A percentile compares a stretch with the other conserved stretches of the same genome.
phyloP scores from a whole-genome alignment of 345 rosid genomes.

The Reutealis trisperma region DNA sequence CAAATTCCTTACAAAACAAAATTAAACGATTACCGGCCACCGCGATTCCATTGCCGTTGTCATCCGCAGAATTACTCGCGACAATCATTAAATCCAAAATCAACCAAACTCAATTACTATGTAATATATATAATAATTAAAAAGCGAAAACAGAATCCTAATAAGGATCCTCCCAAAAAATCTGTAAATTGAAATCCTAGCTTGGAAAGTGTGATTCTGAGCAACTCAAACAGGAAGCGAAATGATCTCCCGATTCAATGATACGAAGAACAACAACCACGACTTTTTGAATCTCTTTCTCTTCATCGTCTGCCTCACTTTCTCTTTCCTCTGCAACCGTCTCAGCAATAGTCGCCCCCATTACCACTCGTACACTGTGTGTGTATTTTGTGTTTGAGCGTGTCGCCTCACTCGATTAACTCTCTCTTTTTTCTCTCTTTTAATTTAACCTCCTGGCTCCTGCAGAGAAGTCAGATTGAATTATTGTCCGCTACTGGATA shows the following conservation, averaged over 20 bases:
- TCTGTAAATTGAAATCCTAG: not conserved
- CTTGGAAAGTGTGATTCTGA: not conserved
- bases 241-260: not conserved
- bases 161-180: not conserved
- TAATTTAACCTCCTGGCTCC: not conserved
- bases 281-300: not conserved
- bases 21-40: constrained; percentile 18
- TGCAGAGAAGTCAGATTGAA: constrained; percentile 8
- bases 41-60: constrained; percentile 27
- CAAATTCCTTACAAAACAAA: not conserved
- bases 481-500: constrained; percentile 5
- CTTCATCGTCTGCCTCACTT: constrained; percentile 13
- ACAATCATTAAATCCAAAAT: constrained; percentile 32
- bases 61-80: constrained; percentile 1
- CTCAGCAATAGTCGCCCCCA: constrained; percentile 23
- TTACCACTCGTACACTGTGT: constrained; percentile 22
- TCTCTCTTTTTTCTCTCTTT: not conserved
- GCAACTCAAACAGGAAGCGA: not conserved
- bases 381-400: not conserved
- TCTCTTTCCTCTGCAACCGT: constrained; percentile 23
- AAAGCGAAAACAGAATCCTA: not conserved
- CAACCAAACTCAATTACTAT: not conserved
- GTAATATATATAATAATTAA: not conserved
- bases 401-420: not conserved
- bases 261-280: not conserved